Evolutionary conservation across 1,139 yeast genomes (phyloP), one percentile per base, ranked within the genome.

Genomic region (Zygoascus hellenicus): DNA sequence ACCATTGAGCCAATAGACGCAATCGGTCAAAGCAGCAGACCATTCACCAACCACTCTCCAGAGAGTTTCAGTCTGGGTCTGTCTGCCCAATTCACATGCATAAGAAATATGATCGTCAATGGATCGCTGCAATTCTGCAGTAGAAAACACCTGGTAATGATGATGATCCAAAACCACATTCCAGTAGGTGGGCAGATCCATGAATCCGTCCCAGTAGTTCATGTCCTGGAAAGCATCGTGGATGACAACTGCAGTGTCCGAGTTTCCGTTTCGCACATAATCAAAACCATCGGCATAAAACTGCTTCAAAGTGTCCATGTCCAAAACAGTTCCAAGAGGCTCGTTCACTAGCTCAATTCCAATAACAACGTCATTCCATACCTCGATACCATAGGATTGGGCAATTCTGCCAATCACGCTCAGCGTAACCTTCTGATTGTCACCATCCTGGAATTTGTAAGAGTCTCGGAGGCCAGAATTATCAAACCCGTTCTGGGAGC

Each of bases 401-500:
- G 76, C 66, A 43, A 81, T 63, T 42, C 60, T 53, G 22, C 61
- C 50, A 31, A 76, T 46, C 1, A 78, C 81, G 40, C 72, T 68
- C 48, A 77, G 65, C 11, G 92, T 79, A 31, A 75, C 57, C 44
- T 75, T 68, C 39, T 72, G 67, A 58, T 83, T 80, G 39, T 70
- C 74, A 19, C 71, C 68, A 16, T 50, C 49, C 48, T 63, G 68
- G 78, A 83, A 88, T 9, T 70, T 70, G 49, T 76, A 59, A 5
- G 61, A 53, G 60, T 86, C 96, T 58, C 97, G 76, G 52, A 78
- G 69, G 16, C 98, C 98, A 9, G 96, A 87, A 69, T 90, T 90
- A 65, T 92, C 98, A 63, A 90, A 90, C 16, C 97, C 97, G 63
- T 90, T 90, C 68, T 90, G 97, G 16, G 96, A 85, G n/a, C 97